A percentile compares a stretch with the other conserved stretches of the same genome.
Evolutionary conservation across 108 stramenopile genomes (phyloP).

Genomic region (Stephanodiscus minutulus): DNA sequence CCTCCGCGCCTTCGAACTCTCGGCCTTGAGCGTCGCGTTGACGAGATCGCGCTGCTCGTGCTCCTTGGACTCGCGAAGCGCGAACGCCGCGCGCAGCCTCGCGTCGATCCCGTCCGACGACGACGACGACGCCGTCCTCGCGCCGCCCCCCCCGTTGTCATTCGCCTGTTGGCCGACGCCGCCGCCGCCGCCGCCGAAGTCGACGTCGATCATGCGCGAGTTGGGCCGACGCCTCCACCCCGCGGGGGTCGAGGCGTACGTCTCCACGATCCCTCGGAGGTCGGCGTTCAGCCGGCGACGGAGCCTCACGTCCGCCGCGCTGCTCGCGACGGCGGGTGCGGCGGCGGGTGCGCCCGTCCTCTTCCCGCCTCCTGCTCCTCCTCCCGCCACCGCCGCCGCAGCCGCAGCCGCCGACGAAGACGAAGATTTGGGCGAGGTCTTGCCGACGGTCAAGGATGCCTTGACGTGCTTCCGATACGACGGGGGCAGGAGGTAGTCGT

Average conservation of each 20-base stretch:
- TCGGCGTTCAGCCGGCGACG: conserved; percentile 50
- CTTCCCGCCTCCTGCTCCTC: not conserved
- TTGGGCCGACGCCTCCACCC: conserved; percentile 48
- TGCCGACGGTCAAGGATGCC: conserved; percentile 49
- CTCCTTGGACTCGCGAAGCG: conserved; percentile 77
- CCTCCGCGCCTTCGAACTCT: conserved; percentile 39
- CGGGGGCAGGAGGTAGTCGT: conserved; percentile 62
- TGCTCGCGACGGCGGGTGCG: conserved; percentile 15
- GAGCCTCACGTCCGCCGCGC: conserved; percentile 39
- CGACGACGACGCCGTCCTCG: not conserved
- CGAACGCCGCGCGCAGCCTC: conserved; percentile 76
- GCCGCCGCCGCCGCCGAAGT: conserved; percentile 32
- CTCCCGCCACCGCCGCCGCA: not conserved
- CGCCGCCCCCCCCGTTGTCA: conserved; percentile 27
- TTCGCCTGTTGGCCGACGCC: conserved; percentile 18
- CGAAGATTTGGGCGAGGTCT: conserved; percentile 45
- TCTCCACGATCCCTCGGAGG: conserved; percentile 65
- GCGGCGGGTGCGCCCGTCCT: conserved; percentile 21
- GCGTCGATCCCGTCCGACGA: conserved; percentile 44
- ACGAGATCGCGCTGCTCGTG: conserved; percentile 78
- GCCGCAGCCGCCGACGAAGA: not conserved
- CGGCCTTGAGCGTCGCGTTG: conserved; percentile 67
- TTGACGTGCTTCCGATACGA: conserved; percentile 57
- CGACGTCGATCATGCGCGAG: conserved; percentile 34
- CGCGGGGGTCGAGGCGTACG: conserved; percentile 53